These are phyloP conservation scores for Cytospora paraplurivora DNA, from an alignment of 2,329 filamentous ascomycete genomes.

Conservation along the genomic window DNA sequence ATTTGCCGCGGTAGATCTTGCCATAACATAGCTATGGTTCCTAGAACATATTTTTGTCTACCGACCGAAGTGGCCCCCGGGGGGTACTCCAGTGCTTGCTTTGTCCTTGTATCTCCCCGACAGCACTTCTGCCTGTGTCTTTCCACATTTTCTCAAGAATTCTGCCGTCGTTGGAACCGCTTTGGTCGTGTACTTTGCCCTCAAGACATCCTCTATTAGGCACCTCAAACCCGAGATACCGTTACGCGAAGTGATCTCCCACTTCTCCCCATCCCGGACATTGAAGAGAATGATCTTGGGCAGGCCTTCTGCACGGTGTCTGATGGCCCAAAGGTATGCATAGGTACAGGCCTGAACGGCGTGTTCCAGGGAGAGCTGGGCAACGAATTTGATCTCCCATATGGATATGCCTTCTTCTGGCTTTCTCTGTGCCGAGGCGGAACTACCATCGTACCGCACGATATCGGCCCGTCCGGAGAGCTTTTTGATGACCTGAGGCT, in stretches of 20 bases:
- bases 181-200: slow-evolving; percentile 22
- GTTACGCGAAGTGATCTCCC: slow-evolving; percentile 21
- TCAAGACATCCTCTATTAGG: slow-evolving; percentile 25
- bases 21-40: no score
- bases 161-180: neutral
- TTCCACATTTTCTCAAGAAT: neutral
- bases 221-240: neutral
- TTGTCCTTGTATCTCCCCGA: neutral
- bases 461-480: slow-evolving; percentile 5
- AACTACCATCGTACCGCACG: neutral
- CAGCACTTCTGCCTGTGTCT: neutral
- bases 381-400: slow-evolving; percentile 32
- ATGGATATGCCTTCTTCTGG: slow-evolving; percentile 13
- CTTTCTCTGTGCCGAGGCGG: neutral
- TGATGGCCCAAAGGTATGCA: slow-evolving; percentile 25
- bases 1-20: no score
- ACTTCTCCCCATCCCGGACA: slow-evolving; percentile 28
- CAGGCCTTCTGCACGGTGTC: neutral
- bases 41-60: no score
- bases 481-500: neutral
- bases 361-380: slow-evolving; percentile 26
- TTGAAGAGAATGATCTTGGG: slow-evolving; percentile 30
- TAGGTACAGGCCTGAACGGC: slow-evolving; percentile 28
- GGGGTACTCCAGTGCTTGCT: no score
- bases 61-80: no score